Percentiles rank a stretch among this genome's conserved stretches.
These are phyloP conservation scores for Zymoseptoria tritici DNA, from an alignment of 2,329 filamentous ascomycete genomes.

Conservation along the genomic window DNA sequence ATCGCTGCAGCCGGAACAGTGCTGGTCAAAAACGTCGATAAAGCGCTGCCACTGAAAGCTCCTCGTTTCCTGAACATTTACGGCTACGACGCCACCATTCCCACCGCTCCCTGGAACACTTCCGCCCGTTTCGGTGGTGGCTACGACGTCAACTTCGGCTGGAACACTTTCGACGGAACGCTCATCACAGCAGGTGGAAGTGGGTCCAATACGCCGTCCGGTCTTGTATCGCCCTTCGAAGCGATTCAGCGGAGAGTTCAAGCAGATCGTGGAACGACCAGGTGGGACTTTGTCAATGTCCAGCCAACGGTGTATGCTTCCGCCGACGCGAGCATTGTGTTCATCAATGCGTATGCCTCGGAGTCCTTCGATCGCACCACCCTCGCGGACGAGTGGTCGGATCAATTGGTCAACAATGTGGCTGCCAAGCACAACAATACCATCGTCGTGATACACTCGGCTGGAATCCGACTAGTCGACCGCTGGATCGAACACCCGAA, in stretches of 20 bases:
- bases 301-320: conserved; percentile 22
- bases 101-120: conserved; percentile 31
- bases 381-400: conserved; percentile 21
- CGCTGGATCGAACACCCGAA: conserved; percentile 26
- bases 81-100: conserved; percentile 31
- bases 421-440: conserved; percentile 25
- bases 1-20: conserved; percentile 51
- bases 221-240: conserved; percentile 17
- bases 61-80: conserved; percentile 33
- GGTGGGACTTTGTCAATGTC: conserved; percentile 22
- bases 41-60: conserved; percentile 46
- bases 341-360: conserved; percentile 26
- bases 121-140: conserved; percentile 32
- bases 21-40: conserved; percentile 56
- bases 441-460: conserved; percentile 27
- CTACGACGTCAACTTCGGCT: conserved; percentile 33
- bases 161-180: conserved; percentile 22
- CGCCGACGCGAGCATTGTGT: conserved; percentile 26
- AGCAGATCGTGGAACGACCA: conserved; percentile 15
- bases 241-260: conserved; percentile 18
- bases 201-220: conserved; percentile 13
- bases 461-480: conserved; percentile 24
- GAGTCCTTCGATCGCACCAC: conserved; percentile 24
- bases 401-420: conserved; percentile 26
- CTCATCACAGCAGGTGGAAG: conserved; percentile 14